phyloP scores from a whole-genome alignment of 176 grass and related monocot species.

The Hyparrhenia diplandra region DNA sequence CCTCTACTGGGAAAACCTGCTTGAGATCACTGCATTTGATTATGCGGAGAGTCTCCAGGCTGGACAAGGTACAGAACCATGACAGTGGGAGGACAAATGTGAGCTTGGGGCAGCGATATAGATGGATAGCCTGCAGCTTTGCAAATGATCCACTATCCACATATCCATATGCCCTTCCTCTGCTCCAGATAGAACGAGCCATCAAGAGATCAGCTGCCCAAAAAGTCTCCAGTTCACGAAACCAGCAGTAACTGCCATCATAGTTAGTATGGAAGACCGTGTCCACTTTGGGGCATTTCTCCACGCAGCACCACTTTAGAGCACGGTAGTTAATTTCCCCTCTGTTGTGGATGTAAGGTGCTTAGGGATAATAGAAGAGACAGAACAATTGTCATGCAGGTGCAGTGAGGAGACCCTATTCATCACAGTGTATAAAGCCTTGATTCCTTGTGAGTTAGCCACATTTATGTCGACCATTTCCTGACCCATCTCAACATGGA shows the following conservation, averaged over 20 bases:
- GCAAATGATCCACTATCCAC: not conserved
- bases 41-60: not conserved
- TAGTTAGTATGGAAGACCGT: not conserved
- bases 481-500: not conserved
- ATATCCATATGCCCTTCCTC: not conserved
- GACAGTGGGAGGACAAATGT: not conserved
- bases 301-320: not conserved
- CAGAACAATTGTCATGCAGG: not conserved
- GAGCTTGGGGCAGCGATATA: not conserved
- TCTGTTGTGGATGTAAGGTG: not conserved
- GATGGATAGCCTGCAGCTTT: not conserved
- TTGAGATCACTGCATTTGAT: not conserved
- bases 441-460: too few species aligned
- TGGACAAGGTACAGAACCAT: not conserved
- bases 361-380: not conserved
- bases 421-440: not conserved
- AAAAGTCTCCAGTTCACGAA: not conserved
- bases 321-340: rapidly evolving
- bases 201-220: not conserved
- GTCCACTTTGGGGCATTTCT: not conserved
- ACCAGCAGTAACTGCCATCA: rapidly evolving
- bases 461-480: too few species aligned
- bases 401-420: not conserved
- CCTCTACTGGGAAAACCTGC: not conserved
- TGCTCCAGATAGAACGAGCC: not conserved